Evolutionary conservation across 2,329 filamentous ascomycete species (phyloP).

Genomic region (Epicoccum nigrum): DNA sequence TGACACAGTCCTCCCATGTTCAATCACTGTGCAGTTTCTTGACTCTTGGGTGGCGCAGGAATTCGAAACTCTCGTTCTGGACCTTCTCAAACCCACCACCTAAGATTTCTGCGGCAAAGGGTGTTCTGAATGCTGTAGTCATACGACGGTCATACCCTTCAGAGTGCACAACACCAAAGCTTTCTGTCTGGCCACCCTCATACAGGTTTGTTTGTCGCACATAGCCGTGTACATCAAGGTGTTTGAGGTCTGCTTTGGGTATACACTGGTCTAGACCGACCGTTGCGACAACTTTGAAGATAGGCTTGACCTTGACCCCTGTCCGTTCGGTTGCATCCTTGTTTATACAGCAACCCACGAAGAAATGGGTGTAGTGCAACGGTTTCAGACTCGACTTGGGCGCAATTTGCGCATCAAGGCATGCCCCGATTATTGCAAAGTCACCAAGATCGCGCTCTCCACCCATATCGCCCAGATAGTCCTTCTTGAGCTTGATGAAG

Average conservation of each 20-base stretch:
- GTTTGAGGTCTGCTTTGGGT: constrained; percentile 51
- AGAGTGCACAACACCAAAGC: constrained; percentile 32
- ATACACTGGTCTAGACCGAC: constrained; percentile 55
- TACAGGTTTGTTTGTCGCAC: constrained; percentile 42
- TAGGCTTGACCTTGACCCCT: constrained; percentile 58
- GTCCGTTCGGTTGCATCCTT: constrained; percentile 62
- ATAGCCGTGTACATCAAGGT: constrained; percentile 51
- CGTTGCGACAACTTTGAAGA: constrained; percentile 69
- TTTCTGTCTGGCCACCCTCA: constrained; percentile 25
- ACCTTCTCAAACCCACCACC: constrained; percentile 80
- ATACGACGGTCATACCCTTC: constrained; percentile 36
- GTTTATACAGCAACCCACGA: constrained; percentile 77
- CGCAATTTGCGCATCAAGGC: constrained; percentile 70
- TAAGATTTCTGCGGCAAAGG: constrained; percentile 78
- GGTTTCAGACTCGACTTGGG: constrained; percentile 59
- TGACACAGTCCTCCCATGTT: constrained; percentile 69
- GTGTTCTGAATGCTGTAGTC: constrained; percentile 67
- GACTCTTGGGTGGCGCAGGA: constrained; percentile 76
- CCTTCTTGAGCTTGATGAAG: constrained; percentile 89
- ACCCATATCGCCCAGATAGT: constrained; percentile 78
- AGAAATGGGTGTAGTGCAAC: constrained; percentile 79
- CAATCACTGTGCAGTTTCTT: constrained; percentile 80
- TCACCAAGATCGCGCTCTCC: constrained; percentile 72
- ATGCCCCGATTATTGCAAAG: constrained; percentile 78
- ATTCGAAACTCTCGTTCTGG: constrained; percentile 72